Base-by-base conservation (phyloP, 2,329 filamentous ascomycete genomes). In the Orbilia brochopaga region DNA sequence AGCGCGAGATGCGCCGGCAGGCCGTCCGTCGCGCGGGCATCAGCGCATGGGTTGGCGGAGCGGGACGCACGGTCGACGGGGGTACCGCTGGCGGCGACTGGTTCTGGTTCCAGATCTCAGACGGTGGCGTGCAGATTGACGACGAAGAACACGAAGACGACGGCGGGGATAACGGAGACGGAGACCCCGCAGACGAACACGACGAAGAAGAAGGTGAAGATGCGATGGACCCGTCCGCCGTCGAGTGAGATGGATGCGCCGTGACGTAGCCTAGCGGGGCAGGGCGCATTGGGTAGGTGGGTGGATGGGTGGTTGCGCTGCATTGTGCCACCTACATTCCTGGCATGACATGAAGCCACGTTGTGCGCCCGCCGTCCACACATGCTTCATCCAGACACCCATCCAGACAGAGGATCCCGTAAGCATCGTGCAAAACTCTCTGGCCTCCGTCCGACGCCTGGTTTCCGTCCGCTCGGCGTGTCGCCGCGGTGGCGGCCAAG, bases 11-110 rank as follows among this genome's bases (percentile, higher is more conserved):
- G 57, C 24, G 69, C 15, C 62, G 61, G 56, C 46, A 59, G 1
- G 69, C 66, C 21, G 62, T 73, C 15, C 48, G 24, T 23, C 61
- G 58, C 42, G 61, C 69, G 2, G 69, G 69, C 1, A 27, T 63
- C 6, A 73, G 69, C 32, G 69, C 56, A 40, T 73, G 69, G 69
- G 69, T 73, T 59, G 69, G 66, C 53, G 53, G 69, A 3, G 69
- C 69, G n/a, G 69, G 69, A 23, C 62, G 62, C 17, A 54, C 60
- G 0, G 67, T 65, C 19, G 44, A 13, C 23, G 30, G 44, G 44
- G 53, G 50, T 27, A 52, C 32, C 17, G 35, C n/a, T 54, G 53
- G 37, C 10, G 69, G 62, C 7, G 69, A 58, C 30, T 66, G 69
- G 61, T 58, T 73, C 66, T 73, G 69, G 69, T 73, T 73, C 58